phyloP scores from a whole-genome alignment of 1,284 basidiomycete genomes.

The Sanghuangporus weigelae region DNA sequence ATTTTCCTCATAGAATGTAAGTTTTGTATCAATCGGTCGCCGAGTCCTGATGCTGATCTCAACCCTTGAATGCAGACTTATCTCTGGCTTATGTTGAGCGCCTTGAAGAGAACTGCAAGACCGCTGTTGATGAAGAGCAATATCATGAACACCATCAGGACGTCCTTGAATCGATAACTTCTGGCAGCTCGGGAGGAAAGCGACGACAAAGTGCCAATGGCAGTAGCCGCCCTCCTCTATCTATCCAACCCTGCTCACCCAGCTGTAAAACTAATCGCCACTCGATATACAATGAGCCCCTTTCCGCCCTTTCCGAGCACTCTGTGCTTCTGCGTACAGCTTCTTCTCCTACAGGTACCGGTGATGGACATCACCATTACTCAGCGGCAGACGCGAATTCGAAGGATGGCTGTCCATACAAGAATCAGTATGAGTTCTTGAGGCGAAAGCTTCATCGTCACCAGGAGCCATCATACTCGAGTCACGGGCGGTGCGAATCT shows the following conservation, averaged over 20 bases:
- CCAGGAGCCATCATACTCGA: background rate
- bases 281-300: background rate
- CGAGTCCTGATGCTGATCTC: background rate
- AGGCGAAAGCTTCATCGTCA: background rate
- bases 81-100: constrained; percentile 70
- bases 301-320: background rate
- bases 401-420: background rate
- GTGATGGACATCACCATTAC: background rate
- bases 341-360: background rate
- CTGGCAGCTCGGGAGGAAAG: background rate
- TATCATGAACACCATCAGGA: constrained; percentile 12
- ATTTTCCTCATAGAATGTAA: constrained; percentile 77
- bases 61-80: constrained; percentile 43
- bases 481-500: background rate
- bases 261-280: background rate
- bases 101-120: constrained; percentile 27
- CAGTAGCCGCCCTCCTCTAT: background rate
- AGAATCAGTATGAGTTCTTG: background rate
- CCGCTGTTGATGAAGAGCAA: constrained; percentile 14
- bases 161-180: background rate
- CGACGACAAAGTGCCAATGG: background rate
- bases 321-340: background rate
- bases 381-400: background rate
- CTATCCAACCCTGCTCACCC: background rate
- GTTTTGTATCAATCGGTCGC: constrained; percentile 23